Conservation (phyloP, 768 basidiomycete genomes). For the Lactifluus volemus region DNA sequence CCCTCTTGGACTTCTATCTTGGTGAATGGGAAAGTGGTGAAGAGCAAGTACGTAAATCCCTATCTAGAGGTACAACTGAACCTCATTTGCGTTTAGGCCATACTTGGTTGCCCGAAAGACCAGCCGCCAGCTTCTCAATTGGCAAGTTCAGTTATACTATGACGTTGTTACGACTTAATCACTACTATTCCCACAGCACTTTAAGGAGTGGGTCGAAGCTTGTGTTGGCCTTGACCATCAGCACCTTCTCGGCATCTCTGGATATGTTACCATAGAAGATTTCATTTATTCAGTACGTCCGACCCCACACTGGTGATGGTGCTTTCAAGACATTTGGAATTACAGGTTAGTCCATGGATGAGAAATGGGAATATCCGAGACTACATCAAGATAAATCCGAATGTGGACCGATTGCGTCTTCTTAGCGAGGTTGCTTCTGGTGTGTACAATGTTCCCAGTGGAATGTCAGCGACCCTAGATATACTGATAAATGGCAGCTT, state of each 20-base stretch:
- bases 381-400: constrained; percentile 28
- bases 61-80: background rate
- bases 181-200: constrained; percentile 26
- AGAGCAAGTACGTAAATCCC: constrained; percentile 26
- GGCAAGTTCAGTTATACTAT: background rate
- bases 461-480: background rate
- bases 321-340: background rate
- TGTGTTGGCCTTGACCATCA: constrained; percentile 36
- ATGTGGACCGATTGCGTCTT: constrained; percentile 31
- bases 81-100: background rate
- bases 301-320: background rate
- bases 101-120: constrained; percentile 7
- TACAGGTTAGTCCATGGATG: constrained; percentile 40
- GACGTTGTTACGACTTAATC: background rate
- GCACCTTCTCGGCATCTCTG: constrained; percentile 33
- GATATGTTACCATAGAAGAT: constrained; percentile 29
- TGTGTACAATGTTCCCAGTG: constrained; percentile 11
- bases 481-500: constrained; percentile 5
- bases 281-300: constrained; percentile 11
- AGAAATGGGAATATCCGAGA: constrained; percentile 32
- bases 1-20: constrained; percentile 33
- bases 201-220: constrained; percentile 35
- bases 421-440: constrained; percentile 33
- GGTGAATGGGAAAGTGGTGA: constrained; percentile 37
- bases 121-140: constrained; percentile 4